Percentiles rank a stretch among this genome's conserved stretches.
These are phyloP conservation scores for Vicia sativa DNA, from an alignment of 306 rosid genomes.

Conservation along the genomic window DNA sequence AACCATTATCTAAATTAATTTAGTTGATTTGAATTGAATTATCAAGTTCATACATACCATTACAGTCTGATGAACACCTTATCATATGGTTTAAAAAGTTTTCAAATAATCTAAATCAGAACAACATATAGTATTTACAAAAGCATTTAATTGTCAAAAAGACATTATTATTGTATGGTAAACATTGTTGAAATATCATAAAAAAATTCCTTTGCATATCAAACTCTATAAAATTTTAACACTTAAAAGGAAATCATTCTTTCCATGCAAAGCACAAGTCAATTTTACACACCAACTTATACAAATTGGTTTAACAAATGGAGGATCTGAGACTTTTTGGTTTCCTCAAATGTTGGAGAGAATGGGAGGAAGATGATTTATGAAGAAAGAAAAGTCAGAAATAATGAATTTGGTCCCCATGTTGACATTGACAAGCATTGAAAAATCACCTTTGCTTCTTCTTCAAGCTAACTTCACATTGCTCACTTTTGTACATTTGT, in stretches of 20 bases:
- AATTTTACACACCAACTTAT: conserved; percentile 41
- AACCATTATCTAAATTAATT: too few relatives aligned
- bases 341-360: conserved; percentile 30
- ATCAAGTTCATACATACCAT: too few relatives aligned
- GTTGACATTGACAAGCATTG: conserved; percentile 47
- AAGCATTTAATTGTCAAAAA: too few relatives aligned
- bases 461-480: conserved; percentile 37
- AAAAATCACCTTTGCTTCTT: conserved; percentile 43
- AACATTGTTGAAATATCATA: conserved; percentile 21
- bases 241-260: conserved; percentile 31
- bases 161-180: conserved; percentile 5
- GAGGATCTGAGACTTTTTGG: conserved; percentile 32
- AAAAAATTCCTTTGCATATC: conserved; percentile 29
- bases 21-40: too few relatives aligned
- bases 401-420: conserved; percentile 28
- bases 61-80: too few relatives aligned
- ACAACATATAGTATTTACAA: too few relatives aligned
- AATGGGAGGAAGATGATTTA: conserved; percentile 25
- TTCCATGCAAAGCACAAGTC: conserved; percentile 41
- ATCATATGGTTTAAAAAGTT: too few relatives aligned
- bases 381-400: conserved; percentile 32
- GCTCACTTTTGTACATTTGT: conserved; percentile 36
- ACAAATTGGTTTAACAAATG: conserved; percentile 39
- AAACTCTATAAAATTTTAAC: conserved; percentile 26
- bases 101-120: too few relatives aligned